Conservation (phyloP, 2,329 filamentous ascomycete species). For the Epichloe coenophiala region DNA sequence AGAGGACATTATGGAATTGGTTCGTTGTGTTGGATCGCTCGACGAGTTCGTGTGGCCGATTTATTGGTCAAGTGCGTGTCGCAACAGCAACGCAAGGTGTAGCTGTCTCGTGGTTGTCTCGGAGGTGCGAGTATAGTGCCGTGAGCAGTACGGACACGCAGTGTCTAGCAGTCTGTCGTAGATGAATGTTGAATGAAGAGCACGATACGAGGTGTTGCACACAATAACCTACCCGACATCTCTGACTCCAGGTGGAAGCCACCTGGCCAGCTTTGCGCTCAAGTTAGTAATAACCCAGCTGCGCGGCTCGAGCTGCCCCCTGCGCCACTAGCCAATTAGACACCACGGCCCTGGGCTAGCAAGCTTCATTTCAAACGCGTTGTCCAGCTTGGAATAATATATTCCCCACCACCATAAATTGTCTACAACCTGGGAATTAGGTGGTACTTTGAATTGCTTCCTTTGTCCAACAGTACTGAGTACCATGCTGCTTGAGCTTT, state of each 20-base stretch:
- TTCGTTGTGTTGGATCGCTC: neutral
- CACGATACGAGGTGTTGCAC: no score
- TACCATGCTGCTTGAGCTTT: neutral
- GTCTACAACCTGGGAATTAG: no score
- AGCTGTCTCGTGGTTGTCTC: no score
- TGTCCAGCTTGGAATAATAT: no score
- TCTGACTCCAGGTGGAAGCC: neutral
- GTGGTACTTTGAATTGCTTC: no score
- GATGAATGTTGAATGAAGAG: no score
- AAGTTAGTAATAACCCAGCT: neutral
- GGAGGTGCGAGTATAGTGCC: neutral
- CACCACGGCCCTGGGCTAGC: neutral
- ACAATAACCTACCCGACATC: neutral
- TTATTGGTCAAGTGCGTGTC: neutral
- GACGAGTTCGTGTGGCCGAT: neutral
- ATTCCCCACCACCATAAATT: neutral
- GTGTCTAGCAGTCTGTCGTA: neutral
- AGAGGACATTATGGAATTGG: slow-evolving; percentile 27
- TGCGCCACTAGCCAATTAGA: neutral
- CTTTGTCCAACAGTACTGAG: no score
- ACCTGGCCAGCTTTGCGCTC: slow-evolving; percentile 1
- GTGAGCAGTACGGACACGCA: neutral
- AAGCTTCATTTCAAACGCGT: no score
- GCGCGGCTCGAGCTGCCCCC: neutral
- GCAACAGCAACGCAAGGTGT: neutral